Conservation (phyloP, 805 yeast species). For the Lipomyces spencermartinsiae region DNA sequence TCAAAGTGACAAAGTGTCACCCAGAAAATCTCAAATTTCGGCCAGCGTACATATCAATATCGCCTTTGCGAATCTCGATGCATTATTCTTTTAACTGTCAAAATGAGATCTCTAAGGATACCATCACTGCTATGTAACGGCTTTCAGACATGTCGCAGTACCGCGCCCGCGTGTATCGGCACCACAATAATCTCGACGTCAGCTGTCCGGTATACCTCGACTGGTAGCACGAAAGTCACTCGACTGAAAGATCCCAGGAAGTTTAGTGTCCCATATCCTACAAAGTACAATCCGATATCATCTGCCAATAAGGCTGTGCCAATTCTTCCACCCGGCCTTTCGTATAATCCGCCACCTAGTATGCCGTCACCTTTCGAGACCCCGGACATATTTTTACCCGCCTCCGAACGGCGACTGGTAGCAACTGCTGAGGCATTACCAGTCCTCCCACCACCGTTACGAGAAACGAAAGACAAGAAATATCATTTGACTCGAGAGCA, state of each 20-base stretch:
- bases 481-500: conserved; percentile 65
- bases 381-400: conserved; percentile 73
- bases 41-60: background rate
- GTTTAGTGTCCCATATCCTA: conserved; percentile 50
- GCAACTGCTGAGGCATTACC: conserved; percentile 28
- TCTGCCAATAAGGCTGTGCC: conserved; percentile 72
- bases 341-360: conserved; percentile 69
- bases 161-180: background rate
- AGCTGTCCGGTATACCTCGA: conserved; percentile 6
- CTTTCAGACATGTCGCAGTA: background rate
- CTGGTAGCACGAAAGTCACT: conserved; percentile 19
- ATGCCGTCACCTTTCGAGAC: conserved; percentile 62
- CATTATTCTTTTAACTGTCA: background rate
- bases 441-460: conserved; percentile 48
- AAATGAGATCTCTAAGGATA: background rate
- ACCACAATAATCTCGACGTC: conserved; percentile 13
- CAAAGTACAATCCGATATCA: conserved; percentile 63
- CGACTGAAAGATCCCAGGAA: conserved; percentile 23
- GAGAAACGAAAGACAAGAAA: conserved; percentile 49
- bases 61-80: background rate
- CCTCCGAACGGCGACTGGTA: conserved; percentile 53
- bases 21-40: background rate
- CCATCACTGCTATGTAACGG: background rate
- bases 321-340: conserved; percentile 63
- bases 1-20: background rate